Evolutionary conservation across 495 filamentous ascomycete genomes (phyloP), one percentile per base, ranked within the genome.

Genomic region (Aspergillus ellipticus): DNA sequence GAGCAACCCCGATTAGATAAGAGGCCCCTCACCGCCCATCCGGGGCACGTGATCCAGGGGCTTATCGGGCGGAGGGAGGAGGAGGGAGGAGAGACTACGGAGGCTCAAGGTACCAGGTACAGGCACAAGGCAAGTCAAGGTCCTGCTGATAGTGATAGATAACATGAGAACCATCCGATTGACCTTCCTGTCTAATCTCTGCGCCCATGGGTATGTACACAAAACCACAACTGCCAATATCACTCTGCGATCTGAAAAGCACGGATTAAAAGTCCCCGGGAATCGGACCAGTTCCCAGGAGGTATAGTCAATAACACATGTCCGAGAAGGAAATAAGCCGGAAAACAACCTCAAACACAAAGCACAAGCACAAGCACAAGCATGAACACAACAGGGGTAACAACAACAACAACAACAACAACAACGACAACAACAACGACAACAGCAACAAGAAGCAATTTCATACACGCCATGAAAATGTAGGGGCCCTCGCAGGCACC

Each of bases 281-380:
- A 60, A 64, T 65, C 55, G 59, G 55, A 57, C 58, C 55, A 54
- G 58, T 63, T 64, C 52, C 59, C 60, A 56, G 53, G 60, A 63
- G 69, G 69, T 71, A 74, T 71, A 71, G 67, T 67, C 63, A 70
- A 65, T 66, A 70, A 74, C 55, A 69, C 66, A 72, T 55, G 63
- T 67, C 68, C 64, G 61, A 58, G 39, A 54, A 49, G 33, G 42
- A 60, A 56, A 59, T 28, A 56, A 28, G 56, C 64, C 29, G 16
- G 37, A 49, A 48, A 50, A 53, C 35, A 56, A 47, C 26, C 19
- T n/a, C 20, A 28, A 24, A 29, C 51, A 60, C 49, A 61, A 57
- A 45, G 24, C 1, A 15, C 13, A 54, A 58, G n/a, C n/a, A n/a
- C n/a, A n/a, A n/a, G n/a, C n/a, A 59, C 39, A 56, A 26, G 56